Evolutionary conservation across 2,329 filamentous ascomycete species (phyloP).

Genomic region (Fusarium equiseti): DNA sequence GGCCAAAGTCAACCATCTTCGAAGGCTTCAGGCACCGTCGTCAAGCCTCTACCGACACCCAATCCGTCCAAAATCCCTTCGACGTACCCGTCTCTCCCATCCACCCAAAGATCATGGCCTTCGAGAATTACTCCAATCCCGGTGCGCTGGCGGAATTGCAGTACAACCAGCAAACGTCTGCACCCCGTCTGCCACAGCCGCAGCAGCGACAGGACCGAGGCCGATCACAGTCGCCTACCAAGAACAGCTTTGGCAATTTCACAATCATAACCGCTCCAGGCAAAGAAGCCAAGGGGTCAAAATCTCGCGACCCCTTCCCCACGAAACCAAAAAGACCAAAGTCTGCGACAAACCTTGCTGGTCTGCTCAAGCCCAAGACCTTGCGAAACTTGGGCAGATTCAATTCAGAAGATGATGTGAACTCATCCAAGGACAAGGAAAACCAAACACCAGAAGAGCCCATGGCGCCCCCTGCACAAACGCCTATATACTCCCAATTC

Average conservation of each 20-base stretch:
- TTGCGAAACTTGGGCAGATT: conserved; percentile 72
- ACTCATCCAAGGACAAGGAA: conserved; percentile 78
- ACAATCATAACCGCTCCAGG: conserved; percentile 58
- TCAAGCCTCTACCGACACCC: conserved; percentile 59
- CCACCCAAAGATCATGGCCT: conserved; percentile 47
- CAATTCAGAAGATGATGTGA: conserved; percentile 64
- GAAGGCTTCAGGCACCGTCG: conserved; percentile 64
- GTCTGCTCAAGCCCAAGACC: conserved; percentile 81
- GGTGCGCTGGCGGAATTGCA: conserved; percentile 68
- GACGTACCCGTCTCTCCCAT: conserved; percentile 44
- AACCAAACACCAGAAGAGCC: conserved; percentile 72
- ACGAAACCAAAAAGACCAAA: conserved; percentile 82
- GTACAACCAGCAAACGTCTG: conserved; percentile 63
- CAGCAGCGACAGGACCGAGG: conserved; percentile 53
- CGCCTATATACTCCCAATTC: conserved; percentile 88
- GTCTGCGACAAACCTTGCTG: conserved; percentile 84
- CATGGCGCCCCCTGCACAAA: conserved; percentile 52
- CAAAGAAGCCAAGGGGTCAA: conserved; percentile 57
- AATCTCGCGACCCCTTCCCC: conserved; percentile 62
- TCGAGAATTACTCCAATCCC: conserved; percentile 55
- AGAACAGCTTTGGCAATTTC: conserved; percentile 56
- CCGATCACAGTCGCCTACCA: conserved; percentile 59
- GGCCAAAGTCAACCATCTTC: conserved; percentile 63
- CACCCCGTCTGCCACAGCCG: conserved; percentile 53
- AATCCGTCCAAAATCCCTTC: conserved; percentile 47